phyloP scores from a whole-genome alignment of 768 basidiomycete genomes.

The Kwoniella europaea region DNA sequence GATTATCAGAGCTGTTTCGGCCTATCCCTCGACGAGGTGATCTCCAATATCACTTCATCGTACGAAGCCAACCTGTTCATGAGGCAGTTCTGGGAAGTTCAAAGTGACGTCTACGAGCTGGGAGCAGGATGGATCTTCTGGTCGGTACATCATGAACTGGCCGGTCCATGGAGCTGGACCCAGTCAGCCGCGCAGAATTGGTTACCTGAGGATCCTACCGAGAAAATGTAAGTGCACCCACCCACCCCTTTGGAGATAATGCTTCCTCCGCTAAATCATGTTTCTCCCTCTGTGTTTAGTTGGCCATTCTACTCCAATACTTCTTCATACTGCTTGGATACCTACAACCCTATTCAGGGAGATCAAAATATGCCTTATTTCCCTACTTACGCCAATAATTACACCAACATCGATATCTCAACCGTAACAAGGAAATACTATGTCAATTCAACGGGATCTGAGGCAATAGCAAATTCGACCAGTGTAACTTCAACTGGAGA shows the following conservation, averaged over 20 bases:
- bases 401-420: constrained; percentile 37
- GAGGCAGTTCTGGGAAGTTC: constrained; percentile 53
- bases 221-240: constrained; percentile 38
- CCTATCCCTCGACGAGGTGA: constrained; percentile 27
- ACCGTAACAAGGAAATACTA: constrained; percentile 19
- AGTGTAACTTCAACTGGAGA: constrained; percentile 7
- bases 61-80: constrained; percentile 47
- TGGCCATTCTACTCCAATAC: constrained; percentile 32
- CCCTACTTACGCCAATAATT: constrained; percentile 31
- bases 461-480: neutral
- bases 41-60: constrained; percentile 38
- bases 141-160: constrained; percentile 36
- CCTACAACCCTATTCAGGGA: constrained; percentile 28
- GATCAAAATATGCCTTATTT: constrained; percentile 44
- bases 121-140: constrained; percentile 51
- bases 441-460: neutral
- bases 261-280: neutral
- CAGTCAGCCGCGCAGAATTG: constrained; percentile 50
- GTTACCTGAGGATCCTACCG: constrained; percentile 47
- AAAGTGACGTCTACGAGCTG: constrained; percentile 45
- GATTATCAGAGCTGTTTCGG: constrained; percentile 49
- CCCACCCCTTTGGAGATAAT: no score
- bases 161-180: constrained; percentile 48
- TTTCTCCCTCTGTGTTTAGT: constrained; percentile 1
- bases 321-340: constrained; percentile 36